These are phyloP conservation scores for Apiospora koreana DNA, from an alignment of 2,329 filamentous ascomycete species.

Conservation along the genomic window DNA sequence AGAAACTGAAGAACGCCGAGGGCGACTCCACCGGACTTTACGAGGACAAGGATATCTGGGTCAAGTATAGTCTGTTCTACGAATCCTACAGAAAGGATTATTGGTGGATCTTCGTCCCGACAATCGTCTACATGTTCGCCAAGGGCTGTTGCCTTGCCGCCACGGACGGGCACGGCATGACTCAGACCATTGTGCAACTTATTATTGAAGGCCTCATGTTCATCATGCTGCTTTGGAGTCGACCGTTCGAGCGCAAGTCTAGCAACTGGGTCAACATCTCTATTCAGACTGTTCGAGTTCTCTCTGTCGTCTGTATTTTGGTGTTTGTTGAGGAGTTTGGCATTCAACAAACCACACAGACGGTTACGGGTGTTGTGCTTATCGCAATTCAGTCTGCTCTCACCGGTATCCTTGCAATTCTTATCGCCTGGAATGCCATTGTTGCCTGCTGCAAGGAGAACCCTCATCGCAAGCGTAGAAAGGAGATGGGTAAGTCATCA, in stretches of 20 bases:
- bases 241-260: conserved; percentile 84
- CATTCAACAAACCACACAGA: conserved; percentile 89
- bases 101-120: conserved; percentile 96
- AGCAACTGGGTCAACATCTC: conserved; percentile 91
- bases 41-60: conserved; percentile 87
- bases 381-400: conserved; percentile 88
- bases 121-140: conserved; percentile 86
- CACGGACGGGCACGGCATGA: conserved; percentile 80
- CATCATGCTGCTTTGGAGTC: conserved; percentile 75
- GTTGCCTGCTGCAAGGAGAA: conserved; percentile 83
- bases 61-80: conserved; percentile 97
- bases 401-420: conserved; percentile 78
- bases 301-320: conserved; percentile 86
- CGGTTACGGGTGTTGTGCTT: conserved; percentile 87
- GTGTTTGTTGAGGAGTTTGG: conserved; percentile 93
- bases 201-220: conserved; percentile 82
- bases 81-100: conserved; percentile 91
- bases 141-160: conserved; percentile 86
- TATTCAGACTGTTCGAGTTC: conserved; percentile 85
- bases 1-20: conserved; percentile 68
- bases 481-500: conserved; percentile 75
- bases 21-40: conserved; percentile 76
- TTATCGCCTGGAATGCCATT: conserved; percentile 88
- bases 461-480: conserved; percentile 83
- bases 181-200: conserved; percentile 78